These are phyloP conservation scores for Fusarium staphyleae DNA, from an alignment of 2,329 filamentous ascomycete species.

Conservation along the genomic window DNA sequence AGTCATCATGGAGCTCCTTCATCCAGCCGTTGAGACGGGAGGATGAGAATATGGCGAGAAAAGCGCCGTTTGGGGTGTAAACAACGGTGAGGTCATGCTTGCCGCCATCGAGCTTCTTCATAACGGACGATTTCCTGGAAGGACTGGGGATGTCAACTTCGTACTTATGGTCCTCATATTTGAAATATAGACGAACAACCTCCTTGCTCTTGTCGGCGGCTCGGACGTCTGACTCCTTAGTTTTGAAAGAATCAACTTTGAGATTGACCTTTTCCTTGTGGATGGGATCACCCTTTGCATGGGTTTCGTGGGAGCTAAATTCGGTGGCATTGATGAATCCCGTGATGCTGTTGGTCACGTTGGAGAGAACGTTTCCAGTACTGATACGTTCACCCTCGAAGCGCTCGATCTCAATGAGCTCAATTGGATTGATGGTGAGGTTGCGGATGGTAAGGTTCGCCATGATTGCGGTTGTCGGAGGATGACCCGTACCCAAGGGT, in stretches of 20 bases:
- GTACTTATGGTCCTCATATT: slow-evolving; percentile 64
- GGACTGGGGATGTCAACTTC: slow-evolving; percentile 75
- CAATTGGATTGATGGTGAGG: slow-evolving; percentile 75
- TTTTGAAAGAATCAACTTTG: slow-evolving; percentile 71
- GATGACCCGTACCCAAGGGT: neutral
- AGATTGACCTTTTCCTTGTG: slow-evolving; percentile 69
- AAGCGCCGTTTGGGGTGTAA: slow-evolving; percentile 64
- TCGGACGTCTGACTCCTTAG: slow-evolving; percentile 63
- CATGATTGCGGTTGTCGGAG: slow-evolving; percentile 47
- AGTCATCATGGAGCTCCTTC: slow-evolving; percentile 73
- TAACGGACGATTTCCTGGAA: slow-evolving; percentile 63
- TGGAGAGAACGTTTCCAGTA: slow-evolving; percentile 53
- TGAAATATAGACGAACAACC: slow-evolving; percentile 77
- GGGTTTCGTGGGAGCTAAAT: slow-evolving; percentile 41
- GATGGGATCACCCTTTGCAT: slow-evolving; percentile 65
- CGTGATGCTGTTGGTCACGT: slow-evolving; percentile 53
- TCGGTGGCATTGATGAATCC: slow-evolving; percentile 54
- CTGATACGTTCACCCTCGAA: slow-evolving; percentile 63
- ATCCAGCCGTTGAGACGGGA: slow-evolving; percentile 80
- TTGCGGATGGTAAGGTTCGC: slow-evolving; percentile 78
- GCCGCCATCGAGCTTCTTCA: slow-evolving; percentile 62
- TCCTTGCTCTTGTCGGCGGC: slow-evolving; percentile 67
- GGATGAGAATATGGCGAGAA: slow-evolving; percentile 73
- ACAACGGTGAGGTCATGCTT: slow-evolving; percentile 69
- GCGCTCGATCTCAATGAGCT: slow-evolving; percentile 76